These are phyloP conservation scores for Fusarium napiforme DNA, from an alignment of 2,329 filamentous ascomycete species.

Conservation along the genomic window DNA sequence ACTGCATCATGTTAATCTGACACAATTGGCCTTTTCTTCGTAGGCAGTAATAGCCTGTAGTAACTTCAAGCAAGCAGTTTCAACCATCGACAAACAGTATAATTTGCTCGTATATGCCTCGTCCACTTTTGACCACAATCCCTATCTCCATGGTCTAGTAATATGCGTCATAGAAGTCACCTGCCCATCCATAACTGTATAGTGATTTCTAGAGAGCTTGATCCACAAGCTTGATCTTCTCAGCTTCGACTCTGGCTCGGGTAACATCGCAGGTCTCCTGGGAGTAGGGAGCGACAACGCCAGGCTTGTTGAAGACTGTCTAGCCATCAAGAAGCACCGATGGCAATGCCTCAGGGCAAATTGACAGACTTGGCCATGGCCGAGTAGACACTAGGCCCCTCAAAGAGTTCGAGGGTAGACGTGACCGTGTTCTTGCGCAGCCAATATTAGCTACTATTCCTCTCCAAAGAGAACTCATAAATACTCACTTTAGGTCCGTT, in stretches of 20 bases:
- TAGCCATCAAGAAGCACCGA: neutral
- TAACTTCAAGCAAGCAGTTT: too few species aligned
- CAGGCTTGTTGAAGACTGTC: neutral
- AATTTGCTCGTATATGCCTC: neutral
- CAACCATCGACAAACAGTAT: too few species aligned
- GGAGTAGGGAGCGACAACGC: neutral
- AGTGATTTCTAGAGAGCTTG: neutral
- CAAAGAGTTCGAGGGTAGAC: neutral
- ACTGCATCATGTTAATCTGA: neutral
- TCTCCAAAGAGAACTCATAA: accelerated
- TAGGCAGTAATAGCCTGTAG: neutral
- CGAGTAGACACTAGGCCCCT: neutral
- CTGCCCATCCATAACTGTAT: accelerated
- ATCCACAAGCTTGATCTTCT: neutral
- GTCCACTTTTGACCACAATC: accelerated
- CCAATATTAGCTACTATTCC: neutral
- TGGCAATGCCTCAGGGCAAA: neutral
- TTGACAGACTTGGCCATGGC: neutral
- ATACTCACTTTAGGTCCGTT: neutral
- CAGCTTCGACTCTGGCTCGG: neutral
- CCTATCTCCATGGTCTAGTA: too few species aligned
- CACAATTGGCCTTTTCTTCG: neutral
- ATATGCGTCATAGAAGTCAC: accelerated
- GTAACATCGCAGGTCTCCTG: neutral
- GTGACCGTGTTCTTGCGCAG: neutral